Base-by-base conservation (phyloP, 371 early-diverging fungal genomes). In the Cladochytrium tenue region DNA sequence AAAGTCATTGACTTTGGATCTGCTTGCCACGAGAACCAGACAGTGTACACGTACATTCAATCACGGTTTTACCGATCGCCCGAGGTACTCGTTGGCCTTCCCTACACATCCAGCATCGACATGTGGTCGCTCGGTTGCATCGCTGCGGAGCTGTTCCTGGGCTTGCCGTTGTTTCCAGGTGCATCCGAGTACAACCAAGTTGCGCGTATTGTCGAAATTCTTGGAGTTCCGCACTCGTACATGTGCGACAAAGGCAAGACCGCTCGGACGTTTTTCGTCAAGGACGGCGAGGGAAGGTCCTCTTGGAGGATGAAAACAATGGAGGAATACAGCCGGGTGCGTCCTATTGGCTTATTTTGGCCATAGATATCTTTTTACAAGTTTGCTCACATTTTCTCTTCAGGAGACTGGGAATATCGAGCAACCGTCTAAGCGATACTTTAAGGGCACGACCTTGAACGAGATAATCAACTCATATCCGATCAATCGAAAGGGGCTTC, bases 111-210 rank as follows among this genome's bases (percentile, higher is more conserved):
- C 51, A 82, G 93, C 15, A 94, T 97, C 52, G 99, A 99, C 76
- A 95, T 99, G 88, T 99, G 99, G 99, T 95, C 97, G 0, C 81
- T 97, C 10, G 99, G 99, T 0, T 99, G 99, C 76, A 93, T 99
- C 62, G 93, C 96, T n/a, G 97, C 95, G 3, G 99, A 99, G 75
- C 79, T 99, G 17, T 93, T 90, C 71, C 72, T 94, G 0, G 96
- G 96, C 0, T 75, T 90, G 2, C 96, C 96, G 0, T 72, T 98
- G 62, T 95, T 96, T 73, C 96, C 97, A 0, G 96, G 97, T 7
- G 85, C 87, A 4, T 90, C 92, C 53, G 96, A 96, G 80, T 91
- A 90, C 72, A 90, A 95, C 62, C 94, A 96, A 71, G 65, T 97
- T 4, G 79, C 82, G 26, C 85, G 95, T 35, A 96, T 96, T 63